These are phyloP conservation scores for Esteya vermicola DNA, from an alignment of 2,329 filamentous ascomycete species.

Conservation along the genomic window DNA sequence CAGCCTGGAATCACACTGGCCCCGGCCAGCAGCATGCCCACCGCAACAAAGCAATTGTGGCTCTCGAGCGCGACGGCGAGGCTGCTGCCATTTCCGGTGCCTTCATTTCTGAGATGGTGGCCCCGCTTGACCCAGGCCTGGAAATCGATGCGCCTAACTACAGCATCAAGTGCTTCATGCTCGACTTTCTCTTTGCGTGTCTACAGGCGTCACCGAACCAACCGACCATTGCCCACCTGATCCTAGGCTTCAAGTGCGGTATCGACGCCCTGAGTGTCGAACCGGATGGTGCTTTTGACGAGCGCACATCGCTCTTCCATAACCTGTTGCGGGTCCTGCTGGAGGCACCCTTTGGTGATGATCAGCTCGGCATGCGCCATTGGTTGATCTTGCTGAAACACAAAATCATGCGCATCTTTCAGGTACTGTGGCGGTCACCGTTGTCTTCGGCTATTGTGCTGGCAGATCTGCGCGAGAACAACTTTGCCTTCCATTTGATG, in stretches of 20 bases:
- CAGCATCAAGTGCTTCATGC: constrained; percentile 66
- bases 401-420: constrained; percentile 58
- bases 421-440: constrained; percentile 70
- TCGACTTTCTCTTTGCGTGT: constrained; percentile 75
- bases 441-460: constrained; percentile 64
- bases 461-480: constrained; percentile 63
- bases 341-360: constrained; percentile 50
- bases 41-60: constrained; percentile 74
- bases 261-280: constrained; percentile 56
- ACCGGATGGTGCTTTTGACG: constrained; percentile 54
- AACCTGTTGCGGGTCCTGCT: constrained; percentile 59
- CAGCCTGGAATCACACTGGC: constrained; percentile 49
- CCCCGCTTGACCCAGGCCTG: constrained; percentile 57
- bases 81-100: constrained; percentile 65
- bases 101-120: constrained; percentile 54
- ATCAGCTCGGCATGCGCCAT: constrained; percentile 40
- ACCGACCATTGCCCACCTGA: constrained; percentile 78
- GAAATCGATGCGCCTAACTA: constrained; percentile 59
- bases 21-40: constrained; percentile 47
- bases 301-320: constrained; percentile 69
- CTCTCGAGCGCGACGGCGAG: constrained; percentile 71
- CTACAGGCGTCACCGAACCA: constrained; percentile 59
- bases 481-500: constrained; percentile 68
- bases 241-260: constrained; percentile 76
- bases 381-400: constrained; percentile 60